A percentile compares a stretch with the other conserved stretches of the same genome.
phyloP scores from a whole-genome alignment of 2,329 filamentous ascomycete species.

The Colletotrichum sp. region DNA sequence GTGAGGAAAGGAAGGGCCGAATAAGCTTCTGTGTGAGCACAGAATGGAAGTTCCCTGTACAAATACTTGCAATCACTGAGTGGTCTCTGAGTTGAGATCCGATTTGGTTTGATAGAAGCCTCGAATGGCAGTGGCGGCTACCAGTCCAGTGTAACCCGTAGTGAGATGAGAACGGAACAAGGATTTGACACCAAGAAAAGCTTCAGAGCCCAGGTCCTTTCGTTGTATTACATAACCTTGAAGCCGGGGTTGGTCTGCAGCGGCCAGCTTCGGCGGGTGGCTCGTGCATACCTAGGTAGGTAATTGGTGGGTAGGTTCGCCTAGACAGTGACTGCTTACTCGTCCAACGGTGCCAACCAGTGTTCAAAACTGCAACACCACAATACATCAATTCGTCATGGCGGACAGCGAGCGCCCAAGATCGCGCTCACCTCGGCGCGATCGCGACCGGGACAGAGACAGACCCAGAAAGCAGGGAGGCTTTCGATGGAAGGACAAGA shows the following conservation, averaged over 20 bases:
- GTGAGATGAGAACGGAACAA: background rate
- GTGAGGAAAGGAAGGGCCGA: fast-evolving
- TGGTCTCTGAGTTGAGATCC: background rate
- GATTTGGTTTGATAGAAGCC: background rate
- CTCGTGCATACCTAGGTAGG: too few species aligned
- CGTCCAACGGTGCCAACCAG: background rate
- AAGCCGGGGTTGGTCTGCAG: background rate
- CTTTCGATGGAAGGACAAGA: constrained; percentile 65
- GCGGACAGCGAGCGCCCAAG: constrained; percentile 14
- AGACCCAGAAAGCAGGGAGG: constrained; percentile 31
- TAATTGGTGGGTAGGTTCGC: background rate
- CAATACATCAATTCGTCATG: background rate
- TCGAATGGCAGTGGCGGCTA: background rate
- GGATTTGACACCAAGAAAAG: background rate
- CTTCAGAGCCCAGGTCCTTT: background rate
- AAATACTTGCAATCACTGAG: too few species aligned
- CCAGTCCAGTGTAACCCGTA: background rate
- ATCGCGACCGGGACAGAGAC: constrained; percentile 13
- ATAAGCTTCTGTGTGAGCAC: background rate
- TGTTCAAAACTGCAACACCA: background rate
- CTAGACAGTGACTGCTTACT: background rate
- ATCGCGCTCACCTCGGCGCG: constrained; percentile 21
- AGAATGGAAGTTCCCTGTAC: background rate
- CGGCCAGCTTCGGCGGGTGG: background rate
- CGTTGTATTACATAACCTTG: background rate